Evolutionary conservation across 1,139 yeast genomes (phyloP).

Genomic region (Taphrina communis): DNA sequence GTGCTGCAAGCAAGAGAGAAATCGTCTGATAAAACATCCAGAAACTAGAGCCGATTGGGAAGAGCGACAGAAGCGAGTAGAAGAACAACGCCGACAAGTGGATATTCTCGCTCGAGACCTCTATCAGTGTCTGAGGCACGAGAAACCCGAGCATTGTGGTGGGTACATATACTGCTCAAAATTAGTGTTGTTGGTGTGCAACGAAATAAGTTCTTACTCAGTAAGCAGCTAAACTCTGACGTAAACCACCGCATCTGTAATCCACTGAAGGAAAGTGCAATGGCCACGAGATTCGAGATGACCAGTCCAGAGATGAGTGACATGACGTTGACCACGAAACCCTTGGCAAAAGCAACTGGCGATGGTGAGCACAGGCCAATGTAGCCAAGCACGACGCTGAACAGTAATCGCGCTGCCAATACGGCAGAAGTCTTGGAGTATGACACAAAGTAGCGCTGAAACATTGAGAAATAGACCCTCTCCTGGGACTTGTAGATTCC

Average conservation of each 20-base stretch:
- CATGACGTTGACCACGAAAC: constrained; percentile 13
- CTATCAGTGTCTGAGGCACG: not conserved
- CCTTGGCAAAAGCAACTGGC: constrained; percentile 3
- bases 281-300: constrained; percentile 27
- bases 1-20: constrained; percentile 20
- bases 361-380: constrained; percentile 27
- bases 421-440: constrained; percentile 23
- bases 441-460: constrained; percentile 35
- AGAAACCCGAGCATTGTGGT: constrained; percentile 26
- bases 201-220: not conserved
- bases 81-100: constrained; percentile 27
- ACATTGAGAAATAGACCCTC: constrained; percentile 39
- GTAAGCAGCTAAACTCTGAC: constrained; percentile 18
- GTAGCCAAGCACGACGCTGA: constrained; percentile 37
- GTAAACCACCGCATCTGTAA: constrained; percentile 33
- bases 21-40: constrained; percentile 35
- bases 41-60: constrained; percentile 31
- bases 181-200: not conserved
- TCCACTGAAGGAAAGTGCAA: constrained; percentile 14
- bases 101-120: not conserved
- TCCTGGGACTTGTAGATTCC: constrained; percentile 20
- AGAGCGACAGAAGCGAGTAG: constrained; percentile 16
- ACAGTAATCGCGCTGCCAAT: constrained; percentile 26
- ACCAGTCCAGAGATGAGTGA: constrained; percentile 27
- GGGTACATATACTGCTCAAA: constrained; percentile 18